A percentile compares a stretch with the other conserved stretches of the same genome.
Evolutionary conservation across 164 flowering plant genomes (phyloP).

Genomic region (Nelumbo lutea): DNA sequence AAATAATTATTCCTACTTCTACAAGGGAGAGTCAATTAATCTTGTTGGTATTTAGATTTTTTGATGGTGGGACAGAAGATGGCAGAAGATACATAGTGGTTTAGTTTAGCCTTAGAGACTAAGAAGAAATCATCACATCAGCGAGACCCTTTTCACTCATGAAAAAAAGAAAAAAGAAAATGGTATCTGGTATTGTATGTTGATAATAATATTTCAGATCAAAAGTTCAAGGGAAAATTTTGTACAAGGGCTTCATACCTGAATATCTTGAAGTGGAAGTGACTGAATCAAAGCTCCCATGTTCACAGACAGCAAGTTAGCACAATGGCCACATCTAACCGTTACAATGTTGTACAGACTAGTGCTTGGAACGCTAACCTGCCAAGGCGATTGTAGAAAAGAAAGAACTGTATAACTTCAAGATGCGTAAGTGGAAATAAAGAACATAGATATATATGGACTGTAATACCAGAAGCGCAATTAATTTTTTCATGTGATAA

Average conservation of each 20-base stretch:
- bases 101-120: no score
- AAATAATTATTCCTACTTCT: no score
- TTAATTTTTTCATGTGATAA: no score
- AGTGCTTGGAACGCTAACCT: constrained; percentile 77
- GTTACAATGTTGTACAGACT: constrained; percentile 56
- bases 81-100: no score
- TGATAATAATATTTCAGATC: neutral
- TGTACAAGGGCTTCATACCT: constrained; percentile 24
- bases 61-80: no score
- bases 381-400: constrained; percentile 11
- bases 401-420: neutral
- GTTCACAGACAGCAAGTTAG: constrained; percentile 65
- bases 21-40: no score
- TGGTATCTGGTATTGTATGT: neutral
- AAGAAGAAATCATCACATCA: no score
- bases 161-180: neutral
- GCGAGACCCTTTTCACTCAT: neutral
- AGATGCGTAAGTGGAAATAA: neutral
- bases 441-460: neutral
- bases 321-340: constrained; percentile 88
- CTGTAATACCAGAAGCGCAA: no score
- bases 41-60: no score
- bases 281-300: constrained; percentile 64
- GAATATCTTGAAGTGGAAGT: constrained; percentile 50
- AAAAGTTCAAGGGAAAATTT: neutral